Percentiles rank a stretch among this genome's conserved stretches.
phyloP scores from a whole-genome alignment of 306 rosid species.

The Gastrolobium bilobum region DNA sequence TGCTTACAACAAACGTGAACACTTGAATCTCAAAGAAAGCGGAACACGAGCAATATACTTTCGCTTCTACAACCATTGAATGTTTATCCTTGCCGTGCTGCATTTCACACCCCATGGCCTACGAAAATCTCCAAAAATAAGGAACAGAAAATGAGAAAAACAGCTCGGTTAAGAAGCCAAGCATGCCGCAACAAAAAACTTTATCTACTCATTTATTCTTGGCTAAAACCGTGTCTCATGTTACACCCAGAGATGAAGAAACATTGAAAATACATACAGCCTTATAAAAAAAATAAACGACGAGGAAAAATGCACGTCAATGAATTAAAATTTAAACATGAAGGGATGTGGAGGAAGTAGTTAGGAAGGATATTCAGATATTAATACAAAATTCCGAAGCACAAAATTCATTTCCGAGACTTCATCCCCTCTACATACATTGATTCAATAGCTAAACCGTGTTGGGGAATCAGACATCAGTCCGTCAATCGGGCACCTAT shows the following conservation, averaged over 20 bases:
- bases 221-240: neutral
- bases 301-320: neutral
- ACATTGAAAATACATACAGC: neutral
- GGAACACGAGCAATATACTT: conserved; percentile 9
- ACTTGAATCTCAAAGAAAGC: neutral
- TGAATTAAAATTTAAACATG: conserved; percentile 1
- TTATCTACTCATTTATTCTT: conserved; percentile 26
- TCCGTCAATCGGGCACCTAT: conserved; percentile 60
- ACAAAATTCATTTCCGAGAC: conserved; percentile 69
- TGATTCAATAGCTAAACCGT: conserved; percentile 45
- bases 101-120: conserved; percentile 23
- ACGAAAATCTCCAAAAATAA: conserved; percentile 14
- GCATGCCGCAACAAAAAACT: conserved; percentile 3
- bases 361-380: conserved; percentile 50
- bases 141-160: conserved; percentile 13
- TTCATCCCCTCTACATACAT: conserved; percentile 59
- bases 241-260: neutral
- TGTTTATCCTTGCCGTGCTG: conserved; percentile 30
- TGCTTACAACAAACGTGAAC: neutral
- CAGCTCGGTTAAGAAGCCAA: conserved; percentile 25
- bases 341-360: conserved; percentile 14
- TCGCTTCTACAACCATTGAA: conserved; percentile 7
- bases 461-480: conserved; percentile 51
- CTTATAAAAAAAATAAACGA: neutral
- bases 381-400: conserved; percentile 61